These are phyloP conservation scores for Calonectria pauciramosa DNA, from an alignment of 2,329 filamentous ascomycete genomes.

Conservation along the genomic window DNA sequence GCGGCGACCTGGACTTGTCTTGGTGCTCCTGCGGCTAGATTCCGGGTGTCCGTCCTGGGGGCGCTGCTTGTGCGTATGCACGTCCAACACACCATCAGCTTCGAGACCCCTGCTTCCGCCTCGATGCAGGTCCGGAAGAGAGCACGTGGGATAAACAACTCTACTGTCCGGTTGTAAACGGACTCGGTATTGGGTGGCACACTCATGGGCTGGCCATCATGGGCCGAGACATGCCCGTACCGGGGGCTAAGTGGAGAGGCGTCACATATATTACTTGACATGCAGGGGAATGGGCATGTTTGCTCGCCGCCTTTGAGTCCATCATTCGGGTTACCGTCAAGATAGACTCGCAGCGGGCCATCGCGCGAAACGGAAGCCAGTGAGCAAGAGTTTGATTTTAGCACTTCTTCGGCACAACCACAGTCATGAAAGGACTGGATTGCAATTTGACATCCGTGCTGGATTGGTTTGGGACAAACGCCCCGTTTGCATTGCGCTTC, in stretches of 20 bases:
- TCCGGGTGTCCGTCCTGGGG: neutral
- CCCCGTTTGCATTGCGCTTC: neutral
- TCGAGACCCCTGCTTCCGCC: neutral
- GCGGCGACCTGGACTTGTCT: neutral
- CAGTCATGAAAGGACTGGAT: slow-evolving; percentile 87
- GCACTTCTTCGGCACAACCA: slow-evolving; percentile 99
- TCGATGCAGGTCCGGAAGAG: neutral
- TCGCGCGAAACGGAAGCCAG: slow-evolving; percentile 44
- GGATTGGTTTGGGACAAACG: slow-evolving; percentile 33
- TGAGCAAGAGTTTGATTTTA: slow-evolving; percentile 73
- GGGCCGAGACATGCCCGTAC: neutral
- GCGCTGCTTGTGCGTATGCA: neutral
- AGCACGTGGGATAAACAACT: neutral
- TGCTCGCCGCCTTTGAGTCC: slow-evolving; percentile 46
- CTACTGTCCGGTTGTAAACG: neutral
- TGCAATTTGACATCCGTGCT: slow-evolving; percentile 99
- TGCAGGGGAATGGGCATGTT: slow-evolving; percentile 35
- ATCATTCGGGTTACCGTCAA: slow-evolving; percentile 25
- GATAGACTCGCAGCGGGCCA: slow-evolving; percentile 43
- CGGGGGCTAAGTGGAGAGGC: neutral
- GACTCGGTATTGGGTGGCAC: neutral
- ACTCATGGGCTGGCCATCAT: neutral
- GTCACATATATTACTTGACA: slow-evolving; percentile 25
- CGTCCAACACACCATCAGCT: neutral
- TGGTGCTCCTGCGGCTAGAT: neutral